Percentiles rank a stretch among this genome's conserved stretches.
These are phyloP conservation scores for Neofusicoccum sp. DNA, from an alignment of 2,329 filamentous ascomycete genomes.

Conservation along the genomic window DNA sequence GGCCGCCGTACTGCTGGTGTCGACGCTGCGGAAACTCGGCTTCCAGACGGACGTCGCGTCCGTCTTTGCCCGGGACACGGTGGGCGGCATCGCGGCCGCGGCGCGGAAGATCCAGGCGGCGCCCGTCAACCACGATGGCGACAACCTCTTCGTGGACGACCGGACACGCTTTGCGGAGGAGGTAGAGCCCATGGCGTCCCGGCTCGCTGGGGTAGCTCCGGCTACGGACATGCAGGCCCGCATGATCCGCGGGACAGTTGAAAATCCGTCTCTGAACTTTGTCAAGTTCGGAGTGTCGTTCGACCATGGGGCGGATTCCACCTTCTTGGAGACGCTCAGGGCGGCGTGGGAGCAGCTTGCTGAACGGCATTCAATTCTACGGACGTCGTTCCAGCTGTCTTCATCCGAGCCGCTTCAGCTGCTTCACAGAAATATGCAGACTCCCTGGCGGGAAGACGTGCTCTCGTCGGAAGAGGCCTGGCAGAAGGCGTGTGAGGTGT, in stretches of 20 bases:
- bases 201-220: not conserved
- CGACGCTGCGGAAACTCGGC: not conserved
- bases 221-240: constrained; percentile 10
- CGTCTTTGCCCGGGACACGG: no score
- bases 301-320: not conserved
- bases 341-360: not conserved
- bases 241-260: constrained; percentile 4
- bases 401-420: not conserved
- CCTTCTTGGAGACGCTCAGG: not conserved
- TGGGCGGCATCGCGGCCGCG: not conserved
- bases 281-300: constrained; percentile 2
- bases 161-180: not conserved
- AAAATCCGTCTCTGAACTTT: constrained; percentile 3
- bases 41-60: not conserved
- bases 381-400: not conserved
- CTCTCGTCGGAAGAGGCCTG: constrained; percentile 1
- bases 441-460: not conserved
- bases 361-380: not conserved
- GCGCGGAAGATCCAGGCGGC: not conserved
- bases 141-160: not conserved
- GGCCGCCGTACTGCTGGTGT: constrained; percentile 2
- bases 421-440: not conserved
- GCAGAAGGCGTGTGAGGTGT: not conserved
- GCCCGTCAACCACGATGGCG: not conserved
- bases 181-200: not conserved